phyloP scores from a whole-genome alignment of 2,329 filamentous ascomycete species.

The Cadophora sp. region DNA sequence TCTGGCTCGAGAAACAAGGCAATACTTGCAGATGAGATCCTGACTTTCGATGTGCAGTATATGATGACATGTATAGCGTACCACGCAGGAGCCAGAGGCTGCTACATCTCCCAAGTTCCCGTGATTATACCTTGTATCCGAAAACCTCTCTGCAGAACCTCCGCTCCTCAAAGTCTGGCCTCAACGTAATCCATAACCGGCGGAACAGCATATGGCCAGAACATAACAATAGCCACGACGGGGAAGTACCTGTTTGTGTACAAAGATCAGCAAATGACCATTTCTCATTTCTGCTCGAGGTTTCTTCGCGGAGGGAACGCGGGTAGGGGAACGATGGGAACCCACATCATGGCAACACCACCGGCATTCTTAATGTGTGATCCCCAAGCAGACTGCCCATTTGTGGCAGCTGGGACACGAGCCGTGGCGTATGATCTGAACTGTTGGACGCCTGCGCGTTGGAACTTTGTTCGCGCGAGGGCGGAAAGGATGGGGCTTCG shows the following conservation, averaged over 20 bases:
- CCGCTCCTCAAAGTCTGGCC: slow-evolving; percentile 21
- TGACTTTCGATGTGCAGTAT: no score
- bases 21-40: no score
- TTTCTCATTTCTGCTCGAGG: no score
- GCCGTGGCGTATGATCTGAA: slow-evolving; percentile 14
- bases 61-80: no score
- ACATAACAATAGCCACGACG: slow-evolving; percentile 34
- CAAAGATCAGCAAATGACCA: neutral
- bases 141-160: no score
- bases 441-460: slow-evolving; percentile 18
- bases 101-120: no score
- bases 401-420: slow-evolving; percentile 5
- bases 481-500: slow-evolving; percentile 27
- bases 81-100: no score
- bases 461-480: slow-evolving; percentile 29
- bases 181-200: slow-evolving; percentile 31
- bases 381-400: slow-evolving; percentile 29
- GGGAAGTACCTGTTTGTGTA: slow-evolving; percentile 30
- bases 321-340: no score
- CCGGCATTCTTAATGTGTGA: slow-evolving; percentile 33
- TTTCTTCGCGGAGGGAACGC: no score
- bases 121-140: no score
- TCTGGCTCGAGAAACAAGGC: no score
- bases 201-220: slow-evolving; percentile 32
- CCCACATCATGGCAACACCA: slow-evolving; percentile 35